phyloP scores from a whole-genome alignment of 2,329 filamentous ascomycete genomes.

The Byssothecium circinans region DNA sequence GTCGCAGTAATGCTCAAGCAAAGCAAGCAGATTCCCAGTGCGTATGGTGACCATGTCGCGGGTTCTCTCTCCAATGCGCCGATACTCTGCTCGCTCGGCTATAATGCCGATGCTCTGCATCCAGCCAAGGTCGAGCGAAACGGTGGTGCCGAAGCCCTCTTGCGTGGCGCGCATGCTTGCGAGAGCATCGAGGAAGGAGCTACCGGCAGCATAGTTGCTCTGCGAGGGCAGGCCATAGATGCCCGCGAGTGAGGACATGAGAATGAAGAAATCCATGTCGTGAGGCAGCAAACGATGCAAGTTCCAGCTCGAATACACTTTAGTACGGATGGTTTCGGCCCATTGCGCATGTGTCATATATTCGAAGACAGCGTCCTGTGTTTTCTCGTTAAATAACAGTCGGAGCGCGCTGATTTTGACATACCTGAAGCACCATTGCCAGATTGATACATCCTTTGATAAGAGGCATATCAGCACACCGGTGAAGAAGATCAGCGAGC shows the following conservation, averaged over 20 bases:
- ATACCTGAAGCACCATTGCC: constrained; percentile 24
- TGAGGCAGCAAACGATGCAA: constrained; percentile 20
- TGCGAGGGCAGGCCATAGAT: constrained; percentile 18
- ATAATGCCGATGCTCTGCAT: constrained; percentile 17
- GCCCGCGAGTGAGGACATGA: constrained; percentile 24
- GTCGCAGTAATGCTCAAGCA: too few species aligned
- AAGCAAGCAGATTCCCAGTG: too few species aligned
- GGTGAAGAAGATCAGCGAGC: too few species aligned
- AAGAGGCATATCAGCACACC: too few species aligned
- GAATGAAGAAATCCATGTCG: constrained; percentile 30
- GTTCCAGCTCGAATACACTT: constrained; percentile 39
- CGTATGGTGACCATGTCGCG: too few species aligned
- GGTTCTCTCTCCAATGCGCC: too few species aligned
- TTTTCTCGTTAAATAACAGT: constrained; percentile 4
- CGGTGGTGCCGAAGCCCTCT: constrained; percentile 18
- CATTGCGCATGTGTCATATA: constrained; percentile 21
- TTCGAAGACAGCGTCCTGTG: constrained; percentile 20
- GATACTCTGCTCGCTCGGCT: constrained; percentile 7
- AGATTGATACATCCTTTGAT: constrained; percentile 28
- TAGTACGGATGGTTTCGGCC: constrained; percentile 19
- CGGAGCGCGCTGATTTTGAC: too few species aligned
- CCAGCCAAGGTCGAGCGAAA: constrained; percentile 20
- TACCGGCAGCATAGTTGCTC: constrained; percentile 29
- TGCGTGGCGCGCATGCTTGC: constrained; percentile 19
- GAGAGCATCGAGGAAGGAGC: constrained; percentile 29